Evolutionary conservation across 257 asterid species (phyloP).

Genomic region (Verbascum thapsus): DNA sequence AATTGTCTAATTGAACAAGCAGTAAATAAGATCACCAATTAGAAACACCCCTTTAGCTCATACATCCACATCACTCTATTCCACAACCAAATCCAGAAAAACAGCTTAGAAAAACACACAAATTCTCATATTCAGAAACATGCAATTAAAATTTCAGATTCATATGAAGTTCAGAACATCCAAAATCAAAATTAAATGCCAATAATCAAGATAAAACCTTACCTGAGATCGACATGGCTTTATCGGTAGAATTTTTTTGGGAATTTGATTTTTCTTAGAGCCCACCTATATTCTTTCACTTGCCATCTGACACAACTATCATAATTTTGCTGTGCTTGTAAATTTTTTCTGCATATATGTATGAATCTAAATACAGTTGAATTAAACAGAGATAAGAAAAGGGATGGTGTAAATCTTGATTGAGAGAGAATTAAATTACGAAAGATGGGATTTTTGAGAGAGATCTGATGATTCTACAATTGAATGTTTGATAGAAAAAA

Average conservation of each 20-base stretch:
- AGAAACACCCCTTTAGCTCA: no score
- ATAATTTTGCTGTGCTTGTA: background rate
- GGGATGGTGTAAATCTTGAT: constrained; percentile 18
- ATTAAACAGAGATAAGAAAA: background rate
- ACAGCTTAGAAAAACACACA: constrained; percentile 13
- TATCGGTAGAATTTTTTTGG: constrained; percentile 23
- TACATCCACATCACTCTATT: background rate
- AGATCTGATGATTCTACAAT: constrained; percentile 33
- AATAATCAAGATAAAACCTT: constrained; percentile 23
- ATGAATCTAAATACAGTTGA: background rate
- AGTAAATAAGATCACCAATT: constrained; percentile 5
- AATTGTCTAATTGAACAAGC: constrained; percentile 2
- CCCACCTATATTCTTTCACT: no score
- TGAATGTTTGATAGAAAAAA: background rate
- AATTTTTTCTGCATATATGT: background rate
- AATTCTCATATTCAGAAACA: background rate
- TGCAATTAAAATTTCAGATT: constrained; percentile 9
- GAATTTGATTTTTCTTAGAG: constrained; percentile 30
- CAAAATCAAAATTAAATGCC: constrained; percentile 13
- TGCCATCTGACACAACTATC: no score
- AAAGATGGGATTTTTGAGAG: constrained; percentile 21
- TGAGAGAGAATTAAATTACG: background rate
- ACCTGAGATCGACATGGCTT: constrained; percentile 54
- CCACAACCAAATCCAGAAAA: constrained; percentile 27
- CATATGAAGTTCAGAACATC: no score